phyloP scores from a whole-genome alignment of 176 grass and related monocot genomes.

The Carex pumila region DNA sequence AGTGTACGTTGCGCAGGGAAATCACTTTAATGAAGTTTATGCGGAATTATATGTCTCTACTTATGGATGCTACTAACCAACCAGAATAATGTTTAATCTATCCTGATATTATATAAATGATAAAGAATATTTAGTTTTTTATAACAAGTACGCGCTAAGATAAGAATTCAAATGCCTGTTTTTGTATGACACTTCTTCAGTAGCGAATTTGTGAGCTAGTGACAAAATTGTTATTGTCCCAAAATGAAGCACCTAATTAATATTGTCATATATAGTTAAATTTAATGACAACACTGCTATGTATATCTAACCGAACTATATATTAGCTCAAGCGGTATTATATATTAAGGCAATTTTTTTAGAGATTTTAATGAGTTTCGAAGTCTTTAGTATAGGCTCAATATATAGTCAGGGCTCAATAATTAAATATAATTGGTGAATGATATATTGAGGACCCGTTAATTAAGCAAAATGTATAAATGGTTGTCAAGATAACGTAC shows the following conservation, averaged over 20 bases:
- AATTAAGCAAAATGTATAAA: background rate
- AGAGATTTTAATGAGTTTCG: background rate
- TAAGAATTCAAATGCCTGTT: background rate
- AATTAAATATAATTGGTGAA: background rate
- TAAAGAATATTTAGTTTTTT: too few relatives aligned
- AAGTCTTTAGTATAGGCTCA: background rate
- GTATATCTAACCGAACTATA: too few relatives aligned
- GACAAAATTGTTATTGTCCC: too few relatives aligned
- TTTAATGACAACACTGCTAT: too few relatives aligned
- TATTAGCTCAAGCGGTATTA: too few relatives aligned
- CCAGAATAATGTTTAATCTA: too few relatives aligned
- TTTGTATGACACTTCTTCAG: background rate
- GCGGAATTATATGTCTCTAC: background rate
- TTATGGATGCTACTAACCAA: background rate
- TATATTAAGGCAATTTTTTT: too few relatives aligned
- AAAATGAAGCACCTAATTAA: background rate
- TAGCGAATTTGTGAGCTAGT: background rate
- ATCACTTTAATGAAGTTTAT: background rate
- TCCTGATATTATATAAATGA: too few relatives aligned
- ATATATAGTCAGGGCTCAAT: background rate
- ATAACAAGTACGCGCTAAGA: too few relatives aligned
- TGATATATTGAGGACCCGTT: background rate
- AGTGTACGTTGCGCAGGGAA: background rate
- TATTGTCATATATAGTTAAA: too few relatives aligned
- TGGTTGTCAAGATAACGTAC: slow-evolving; percentile 1